A percentile compares a stretch with the other conserved stretches of the same genome.
phyloP scores from a whole-genome alignment of 306 rosid genomes.

The Datisca glomerata region DNA sequence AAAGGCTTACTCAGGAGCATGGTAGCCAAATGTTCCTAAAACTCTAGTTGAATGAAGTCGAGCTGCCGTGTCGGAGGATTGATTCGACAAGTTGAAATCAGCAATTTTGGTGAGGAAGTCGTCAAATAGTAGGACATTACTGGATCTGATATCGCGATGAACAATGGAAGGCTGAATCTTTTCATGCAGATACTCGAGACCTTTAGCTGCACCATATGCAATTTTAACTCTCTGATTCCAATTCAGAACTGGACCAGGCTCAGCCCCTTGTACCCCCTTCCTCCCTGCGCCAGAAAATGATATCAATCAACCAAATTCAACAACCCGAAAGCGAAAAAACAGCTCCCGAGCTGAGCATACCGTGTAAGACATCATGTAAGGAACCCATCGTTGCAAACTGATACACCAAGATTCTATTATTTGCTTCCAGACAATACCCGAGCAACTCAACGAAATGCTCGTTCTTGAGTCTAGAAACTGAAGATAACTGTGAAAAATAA shows the following conservation, averaged over 20 bases:
- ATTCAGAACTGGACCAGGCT: slow-evolving; percentile 76
- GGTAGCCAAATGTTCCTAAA: slow-evolving; percentile 96
- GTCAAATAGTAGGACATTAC: slow-evolving; percentile 78
- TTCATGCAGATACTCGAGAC: slow-evolving; percentile 85
- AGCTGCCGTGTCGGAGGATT: slow-evolving; percentile 86
- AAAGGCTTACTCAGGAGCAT: slow-evolving; percentile 87
- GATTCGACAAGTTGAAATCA: slow-evolving; percentile 83
- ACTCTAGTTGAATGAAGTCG: slow-evolving; percentile 92
- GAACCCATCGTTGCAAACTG: slow-evolving; percentile 78
- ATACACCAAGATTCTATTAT: slow-evolving; percentile 70
- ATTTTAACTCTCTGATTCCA: slow-evolving; percentile 86
- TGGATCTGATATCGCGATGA: slow-evolving; percentile 89
- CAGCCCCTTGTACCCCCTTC: slow-evolving; percentile 97
- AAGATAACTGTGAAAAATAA: slow-evolving; percentile 57
- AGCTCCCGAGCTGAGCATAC: slow-evolving; percentile 20
- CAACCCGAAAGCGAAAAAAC: not conserved
- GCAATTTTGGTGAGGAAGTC: slow-evolving; percentile 67
- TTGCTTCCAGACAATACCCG: slow-evolving; percentile 79
- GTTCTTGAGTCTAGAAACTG: slow-evolving; percentile 77
- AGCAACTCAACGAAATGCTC: slow-evolving; percentile 74
- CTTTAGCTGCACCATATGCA: slow-evolving; percentile 94
- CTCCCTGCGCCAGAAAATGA: slow-evolving; percentile 49
- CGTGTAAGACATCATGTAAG: slow-evolving; percentile 87
- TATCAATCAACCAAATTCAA: slow-evolving; percentile 5
- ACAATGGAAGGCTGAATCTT: slow-evolving; percentile 84